Evolutionary conservation across 2,329 filamentous ascomycete species (phyloP).

Genomic region (Ceratocystis albifundus): DNA sequence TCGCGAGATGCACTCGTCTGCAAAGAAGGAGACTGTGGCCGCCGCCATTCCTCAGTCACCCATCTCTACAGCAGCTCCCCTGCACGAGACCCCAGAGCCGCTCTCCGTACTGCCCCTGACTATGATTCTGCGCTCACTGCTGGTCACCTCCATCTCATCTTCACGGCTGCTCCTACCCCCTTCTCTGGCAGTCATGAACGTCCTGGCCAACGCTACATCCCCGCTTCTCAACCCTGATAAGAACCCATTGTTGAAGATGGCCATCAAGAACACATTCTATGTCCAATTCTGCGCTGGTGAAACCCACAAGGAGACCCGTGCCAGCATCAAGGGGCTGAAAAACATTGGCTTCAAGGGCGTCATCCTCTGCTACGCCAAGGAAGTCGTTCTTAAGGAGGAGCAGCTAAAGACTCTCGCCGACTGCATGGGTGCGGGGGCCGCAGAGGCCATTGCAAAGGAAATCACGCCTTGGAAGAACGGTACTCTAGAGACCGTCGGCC

Average conservation of each 20-base stretch:
- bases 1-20: constrained; percentile 19
- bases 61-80: background rate
- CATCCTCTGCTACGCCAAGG: constrained; percentile 71
- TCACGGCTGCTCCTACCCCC: constrained; percentile 57
- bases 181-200: constrained; percentile 55
- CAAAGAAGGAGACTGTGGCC: constrained; percentile 20
- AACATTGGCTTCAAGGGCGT: constrained; percentile 70
- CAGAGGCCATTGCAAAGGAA: constrained; percentile 44
- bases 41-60: background rate
- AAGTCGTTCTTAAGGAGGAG: constrained; percentile 57
- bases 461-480: constrained; percentile 61
- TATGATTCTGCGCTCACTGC: constrained; percentile 56
- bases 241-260: constrained; percentile 57
- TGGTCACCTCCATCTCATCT: constrained; percentile 58
- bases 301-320: constrained; percentile 53
- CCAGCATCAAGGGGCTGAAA: constrained; percentile 55
- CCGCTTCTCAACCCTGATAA: constrained; percentile 59
- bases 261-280: constrained; percentile 77
- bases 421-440: constrained; percentile 37
- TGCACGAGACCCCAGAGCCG: constrained; percentile 31
- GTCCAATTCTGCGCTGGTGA: constrained; percentile 85
- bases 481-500: constrained; percentile 58
- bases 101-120: constrained; percentile 56
- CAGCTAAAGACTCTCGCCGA: constrained; percentile 38
- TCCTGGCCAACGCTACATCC: constrained; percentile 57